These are phyloP conservation scores for Umbellularia californica DNA, from an alignment of 164 flowering plant species.

Conservation along the genomic window DNA sequence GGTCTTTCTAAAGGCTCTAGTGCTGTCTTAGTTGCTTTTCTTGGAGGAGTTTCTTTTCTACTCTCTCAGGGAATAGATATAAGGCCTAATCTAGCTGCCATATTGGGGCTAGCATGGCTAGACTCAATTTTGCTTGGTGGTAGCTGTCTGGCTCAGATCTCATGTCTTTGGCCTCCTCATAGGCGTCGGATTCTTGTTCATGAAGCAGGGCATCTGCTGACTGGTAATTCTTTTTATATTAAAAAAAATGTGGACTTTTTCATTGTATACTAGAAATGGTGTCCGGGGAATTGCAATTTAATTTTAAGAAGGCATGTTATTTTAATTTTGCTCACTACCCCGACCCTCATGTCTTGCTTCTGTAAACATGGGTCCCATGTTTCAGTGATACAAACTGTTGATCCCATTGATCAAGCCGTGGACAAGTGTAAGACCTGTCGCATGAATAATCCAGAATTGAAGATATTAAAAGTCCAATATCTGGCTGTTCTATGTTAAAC, in stretches of 20 bases:
- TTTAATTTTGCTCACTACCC: too few species aligned
- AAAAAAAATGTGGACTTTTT: not conserved
- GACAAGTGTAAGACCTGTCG: too few species aligned
- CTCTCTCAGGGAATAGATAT: conserved; percentile 80
- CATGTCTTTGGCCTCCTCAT: conserved; percentile 91
- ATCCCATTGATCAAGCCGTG: too few species aligned
- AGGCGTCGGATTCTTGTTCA: conserved; percentile 87
- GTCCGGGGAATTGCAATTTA: not conserved
- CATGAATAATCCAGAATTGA: too few species aligned
- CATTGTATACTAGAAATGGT: not conserved
- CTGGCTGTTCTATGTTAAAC: too few species aligned
- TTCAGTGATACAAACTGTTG: too few species aligned
- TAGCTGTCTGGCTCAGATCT: conserved; percentile 75
- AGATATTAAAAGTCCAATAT: too few species aligned
- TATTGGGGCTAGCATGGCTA: conserved; percentile 63
- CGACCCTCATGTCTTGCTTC: too few species aligned
- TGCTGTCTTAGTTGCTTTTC: conserved; percentile 44
- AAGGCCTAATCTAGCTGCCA: conserved; percentile 71
- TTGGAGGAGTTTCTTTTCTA: conserved; percentile 69
- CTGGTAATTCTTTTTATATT: conserved; percentile 36
- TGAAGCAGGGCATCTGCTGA: conserved; percentile 95
- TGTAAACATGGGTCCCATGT: too few species aligned
- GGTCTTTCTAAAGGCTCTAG: conserved; percentile 78
- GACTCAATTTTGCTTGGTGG: conserved; percentile 91
- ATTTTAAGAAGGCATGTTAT: too few species aligned